phyloP scores from a whole-genome alignment of 2,329 filamentous ascomycete genomes.

The Zymoseptoria crescenta region DNA sequence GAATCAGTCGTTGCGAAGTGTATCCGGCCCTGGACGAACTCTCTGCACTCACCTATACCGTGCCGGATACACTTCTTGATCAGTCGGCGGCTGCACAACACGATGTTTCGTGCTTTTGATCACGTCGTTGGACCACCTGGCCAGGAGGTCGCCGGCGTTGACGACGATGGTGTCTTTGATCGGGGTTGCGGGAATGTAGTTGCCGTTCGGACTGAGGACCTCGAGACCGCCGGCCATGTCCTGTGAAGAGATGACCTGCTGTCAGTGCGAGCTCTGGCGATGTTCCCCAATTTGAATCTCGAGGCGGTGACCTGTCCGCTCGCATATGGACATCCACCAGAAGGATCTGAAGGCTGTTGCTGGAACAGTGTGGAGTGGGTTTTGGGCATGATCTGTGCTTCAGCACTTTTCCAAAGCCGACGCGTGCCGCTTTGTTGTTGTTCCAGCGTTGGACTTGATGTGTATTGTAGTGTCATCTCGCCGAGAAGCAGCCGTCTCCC shows the following conservation, averaged over 20 bases:
- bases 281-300: neutral
- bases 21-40: too few relatives aligned
- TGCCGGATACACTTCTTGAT: conserved; percentile 57
- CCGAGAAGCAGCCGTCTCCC: neutral
- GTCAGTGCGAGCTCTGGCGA: neutral
- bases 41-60: conserved; percentile 51
- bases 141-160: conserved; percentile 80
- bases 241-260: conserved; percentile 21
- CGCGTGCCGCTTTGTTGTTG: neutral
- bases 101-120: conserved; percentile 88
- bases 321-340: too few relatives aligned
- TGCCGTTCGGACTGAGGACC: conserved; percentile 61
- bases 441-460: neutral
- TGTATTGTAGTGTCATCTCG: neutral
- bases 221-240: conserved; percentile 51
- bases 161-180: conserved; percentile 76
- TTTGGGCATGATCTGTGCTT: neutral
- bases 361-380: neutral
- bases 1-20: too few relatives aligned
- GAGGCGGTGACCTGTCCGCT: neutral
- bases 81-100: conserved; percentile 70
- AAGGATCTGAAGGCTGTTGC: too few relatives aligned
- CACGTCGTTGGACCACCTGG: conserved; percentile 72
- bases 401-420: neutral
- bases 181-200: conserved; percentile 73